A percentile compares a stretch with the other conserved stretches of the same genome.
phyloP scores from a whole-genome alignment of 164 flowering plant genomes.

The Piper longum region DNA sequence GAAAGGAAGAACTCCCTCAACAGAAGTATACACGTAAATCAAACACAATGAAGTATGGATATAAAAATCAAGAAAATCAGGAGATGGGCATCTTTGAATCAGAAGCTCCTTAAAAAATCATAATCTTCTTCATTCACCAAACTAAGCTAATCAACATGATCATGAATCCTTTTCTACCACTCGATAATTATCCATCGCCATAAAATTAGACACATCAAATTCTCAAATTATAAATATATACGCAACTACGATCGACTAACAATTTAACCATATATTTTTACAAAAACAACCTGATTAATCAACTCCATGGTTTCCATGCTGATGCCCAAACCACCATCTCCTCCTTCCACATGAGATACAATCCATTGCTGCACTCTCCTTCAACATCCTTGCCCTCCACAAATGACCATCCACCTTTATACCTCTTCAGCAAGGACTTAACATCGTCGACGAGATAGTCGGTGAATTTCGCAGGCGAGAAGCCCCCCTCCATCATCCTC shows the following conservation, averaged over 20 bases:
- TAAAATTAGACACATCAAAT: too few species aligned
- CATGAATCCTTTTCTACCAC: too few species aligned
- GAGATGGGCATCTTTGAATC: too few species aligned
- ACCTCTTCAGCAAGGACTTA: constrained; percentile 51
- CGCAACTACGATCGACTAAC: background rate
- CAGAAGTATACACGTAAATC: too few species aligned
- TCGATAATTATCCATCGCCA: too few species aligned
- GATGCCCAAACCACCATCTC: constrained; percentile 66
- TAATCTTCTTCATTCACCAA: too few species aligned
- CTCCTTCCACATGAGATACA: constrained; percentile 66
- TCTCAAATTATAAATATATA: too few species aligned
- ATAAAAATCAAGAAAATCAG: too few species aligned
- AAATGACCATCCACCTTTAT: constrained; percentile 46
- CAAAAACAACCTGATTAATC: background rate
- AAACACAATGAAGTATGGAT: too few species aligned
- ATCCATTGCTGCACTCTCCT: constrained; percentile 24
- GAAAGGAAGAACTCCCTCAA: background rate
- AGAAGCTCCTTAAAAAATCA: too few species aligned
- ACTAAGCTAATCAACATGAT: too few species aligned
- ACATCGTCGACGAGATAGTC: constrained; percentile 63
- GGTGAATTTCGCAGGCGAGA: constrained; percentile 27
- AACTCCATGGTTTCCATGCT: constrained; percentile 54
- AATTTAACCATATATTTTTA: too few species aligned
- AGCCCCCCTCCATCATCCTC: constrained; percentile 24
- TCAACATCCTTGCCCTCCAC: constrained; percentile 11